Conservation (phyloP, 768 basidiomycete genomes). For the Amanita brunnescens region DNA sequence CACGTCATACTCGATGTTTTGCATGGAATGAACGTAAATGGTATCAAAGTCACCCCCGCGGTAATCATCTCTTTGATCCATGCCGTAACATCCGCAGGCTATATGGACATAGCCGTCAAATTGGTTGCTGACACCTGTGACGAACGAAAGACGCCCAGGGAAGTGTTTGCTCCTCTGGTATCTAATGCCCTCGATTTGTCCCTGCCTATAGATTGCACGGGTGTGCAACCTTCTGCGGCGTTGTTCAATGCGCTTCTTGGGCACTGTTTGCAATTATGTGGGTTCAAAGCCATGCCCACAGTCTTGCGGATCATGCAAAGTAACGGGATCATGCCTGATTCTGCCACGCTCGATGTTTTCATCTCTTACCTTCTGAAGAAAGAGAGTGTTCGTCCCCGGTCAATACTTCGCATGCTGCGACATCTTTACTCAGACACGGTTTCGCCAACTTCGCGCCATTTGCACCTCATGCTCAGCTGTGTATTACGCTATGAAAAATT, state of each 20-base stretch:
- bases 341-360: slow-evolving; percentile 46
- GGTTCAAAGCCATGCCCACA: slow-evolving; percentile 36
- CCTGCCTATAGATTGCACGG: slow-evolving; percentile 16
- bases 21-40: slow-evolving; percentile 34
- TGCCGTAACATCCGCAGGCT: slow-evolving; percentile 40
- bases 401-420: slow-evolving; percentile 40
- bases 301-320: slow-evolving; percentile 50
- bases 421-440: slow-evolving; percentile 31
- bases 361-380: slow-evolving; percentile 39
- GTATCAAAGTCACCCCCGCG: slow-evolving; percentile 36
- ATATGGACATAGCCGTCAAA: slow-evolving; percentile 40
- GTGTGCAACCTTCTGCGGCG: slow-evolving; percentile 29
- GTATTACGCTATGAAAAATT: slow-evolving; percentile 46
- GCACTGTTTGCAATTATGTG: slow-evolving; percentile 38
- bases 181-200: neutral
- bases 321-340: slow-evolving; percentile 41
- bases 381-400: slow-evolving; percentile 34
- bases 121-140: slow-evolving; percentile 42
- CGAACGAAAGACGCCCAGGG: slow-evolving; percentile 4
- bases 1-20: slow-evolving; percentile 37
- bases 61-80: slow-evolving; percentile 48
- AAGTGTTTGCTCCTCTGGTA: slow-evolving; percentile 4
- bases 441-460: slow-evolving; percentile 44
- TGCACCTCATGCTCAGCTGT: slow-evolving; percentile 46
- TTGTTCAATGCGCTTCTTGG: slow-evolving; percentile 57